These are phyloP conservation scores for Puccinia novopanici DNA, from an alignment of 1,284 basidiomycete species.

Conservation along the genomic window DNA sequence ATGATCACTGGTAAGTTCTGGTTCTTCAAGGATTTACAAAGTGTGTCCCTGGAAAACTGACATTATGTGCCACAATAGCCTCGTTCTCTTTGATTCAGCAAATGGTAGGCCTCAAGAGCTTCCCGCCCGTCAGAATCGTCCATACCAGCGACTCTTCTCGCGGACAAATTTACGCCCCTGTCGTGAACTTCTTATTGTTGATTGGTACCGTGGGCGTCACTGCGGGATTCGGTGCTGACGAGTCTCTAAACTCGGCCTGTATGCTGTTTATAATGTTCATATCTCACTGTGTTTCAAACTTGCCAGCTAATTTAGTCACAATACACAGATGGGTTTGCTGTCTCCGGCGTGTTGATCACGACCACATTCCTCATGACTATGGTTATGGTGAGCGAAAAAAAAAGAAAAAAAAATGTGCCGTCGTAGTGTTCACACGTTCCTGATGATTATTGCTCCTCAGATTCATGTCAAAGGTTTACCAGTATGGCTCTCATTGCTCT, in stretches of 20 bases:
- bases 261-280: slow-evolving; percentile 56
- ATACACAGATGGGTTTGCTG: slow-evolving; percentile 63
- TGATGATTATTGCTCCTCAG: slow-evolving; percentile 48
- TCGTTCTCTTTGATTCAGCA: slow-evolving; percentile 62
- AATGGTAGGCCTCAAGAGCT: slow-evolving; percentile 66
- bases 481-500: slow-evolving; percentile 61
- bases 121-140: slow-evolving; percentile 65
- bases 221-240: slow-evolving; percentile 65
- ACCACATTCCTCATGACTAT: slow-evolving; percentile 66
- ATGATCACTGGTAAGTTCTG: slow-evolving; percentile 66
- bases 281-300: neutral
- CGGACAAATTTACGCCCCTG: slow-evolving; percentile 70
- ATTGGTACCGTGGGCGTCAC: slow-evolving; percentile 66
- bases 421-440: slow-evolving; percentile 11
- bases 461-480: slow-evolving; percentile 49
- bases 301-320: neutral
- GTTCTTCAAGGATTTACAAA: slow-evolving; percentile 10
- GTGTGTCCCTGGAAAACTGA: neutral
- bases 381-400: slow-evolving; percentile 29
- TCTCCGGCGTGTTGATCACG: slow-evolving; percentile 68
- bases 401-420: neutral
- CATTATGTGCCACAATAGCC: slow-evolving; percentile 38
- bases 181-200: slow-evolving; percentile 67
- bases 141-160: slow-evolving; percentile 67
- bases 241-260: slow-evolving; percentile 65